Conservation (phyloP, 2,329 filamentous ascomycete genomes). For the Bipolaris victoriae region DNA sequence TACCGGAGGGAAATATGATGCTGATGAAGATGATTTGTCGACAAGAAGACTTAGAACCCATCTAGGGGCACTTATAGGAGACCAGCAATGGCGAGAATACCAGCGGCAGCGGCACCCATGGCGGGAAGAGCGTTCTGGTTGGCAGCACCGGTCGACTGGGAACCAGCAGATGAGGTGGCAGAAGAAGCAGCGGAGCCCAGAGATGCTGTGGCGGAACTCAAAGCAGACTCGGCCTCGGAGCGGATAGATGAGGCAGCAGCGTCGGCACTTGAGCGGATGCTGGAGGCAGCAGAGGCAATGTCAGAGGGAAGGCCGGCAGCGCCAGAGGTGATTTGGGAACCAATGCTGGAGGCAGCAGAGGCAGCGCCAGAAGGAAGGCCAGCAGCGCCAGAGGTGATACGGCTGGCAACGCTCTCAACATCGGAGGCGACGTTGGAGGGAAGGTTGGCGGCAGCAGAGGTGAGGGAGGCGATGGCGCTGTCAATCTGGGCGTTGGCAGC, state of each 20-base stretch:
- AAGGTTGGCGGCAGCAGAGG: slow-evolving; percentile 21
- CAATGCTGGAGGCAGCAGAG: slow-evolving; percentile 19
- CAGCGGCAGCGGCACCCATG: slow-evolving; percentile 42
- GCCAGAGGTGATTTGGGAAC: slow-evolving; percentile 18
- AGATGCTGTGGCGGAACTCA: slow-evolving; percentile 9
- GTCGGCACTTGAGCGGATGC: slow-evolving; percentile 14
- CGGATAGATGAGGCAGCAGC: slow-evolving; percentile 24
- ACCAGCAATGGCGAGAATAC: slow-evolving; percentile 39
- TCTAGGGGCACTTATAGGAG: slow-evolving; percentile 35
- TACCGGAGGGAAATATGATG: slow-evolving; percentile 11
- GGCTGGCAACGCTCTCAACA: slow-evolving; percentile 14
- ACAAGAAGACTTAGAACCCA: background rate
- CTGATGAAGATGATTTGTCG: background rate
- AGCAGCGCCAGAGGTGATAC: slow-evolving; percentile 22
- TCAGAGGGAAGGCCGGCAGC: background rate
- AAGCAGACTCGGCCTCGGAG: slow-evolving; percentile 18
- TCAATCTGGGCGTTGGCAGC: slow-evolving; percentile 39
- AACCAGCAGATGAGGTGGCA: slow-evolving; percentile 14
- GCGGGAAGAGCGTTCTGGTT: slow-evolving; percentile 35
- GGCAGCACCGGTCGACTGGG: slow-evolving; percentile 25
- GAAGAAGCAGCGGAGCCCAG: background rate
- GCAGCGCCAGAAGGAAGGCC: slow-evolving; percentile 17
- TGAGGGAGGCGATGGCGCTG: slow-evolving; percentile 26
- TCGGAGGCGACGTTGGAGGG: slow-evolving; percentile 19
- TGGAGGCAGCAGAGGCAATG: slow-evolving; percentile 9